Base-by-base conservation (phyloP, 2,329 filamentous ascomycete species). In the Ceratocystis cacaofunesta region DNA sequence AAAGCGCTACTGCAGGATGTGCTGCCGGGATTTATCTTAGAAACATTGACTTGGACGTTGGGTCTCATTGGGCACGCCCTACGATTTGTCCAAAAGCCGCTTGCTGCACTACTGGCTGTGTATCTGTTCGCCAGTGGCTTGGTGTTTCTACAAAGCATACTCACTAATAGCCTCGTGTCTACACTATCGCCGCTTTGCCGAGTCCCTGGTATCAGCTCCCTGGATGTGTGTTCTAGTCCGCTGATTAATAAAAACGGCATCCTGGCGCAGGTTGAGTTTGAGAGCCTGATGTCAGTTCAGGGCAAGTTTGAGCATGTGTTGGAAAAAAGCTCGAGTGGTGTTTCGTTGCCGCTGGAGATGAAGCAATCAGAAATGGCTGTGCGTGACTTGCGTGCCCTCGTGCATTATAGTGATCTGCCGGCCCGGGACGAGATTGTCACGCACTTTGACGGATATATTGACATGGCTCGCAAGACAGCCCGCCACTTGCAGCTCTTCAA, bases 371-470 rank as follows among this genome's bases (percentile, higher is more conserved):
- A 92, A 73, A 79, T 84, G 1, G 85, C 86, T 0, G 85, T 94
- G 44, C 82, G 89, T 50, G 89, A 92, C 70, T 76, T 94, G 28
- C 83, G 87, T 41, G 86, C 84, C 30, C 79, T 91, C 57, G 87
- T 95, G 43, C 80, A 83, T 48, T 85, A 86, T 74, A 90, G 86
- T 69, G 80, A 83, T 25, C 77, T 94, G 0, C 82, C 84, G 30
- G 83, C 82, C 50, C 83, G 83, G 36, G 81, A 87, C 44, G 86
- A 91, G 73, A 80, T 95, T 12, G 82, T 89, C 3, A 79, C 85
- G 25, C 89, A 92, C 72, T 88, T 95, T 66, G 83, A 88, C 68
- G 83, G 83, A 62, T 95, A 92, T 74, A 83, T 94, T 69, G 83
- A 87, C 8, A 84, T 83, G 0, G 85, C 87, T 1, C 78, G 83